These are phyloP conservation scores for Exophiala sp. DNA, from an alignment of 2,329 filamentous ascomycete genomes.

Conservation along the genomic window DNA sequence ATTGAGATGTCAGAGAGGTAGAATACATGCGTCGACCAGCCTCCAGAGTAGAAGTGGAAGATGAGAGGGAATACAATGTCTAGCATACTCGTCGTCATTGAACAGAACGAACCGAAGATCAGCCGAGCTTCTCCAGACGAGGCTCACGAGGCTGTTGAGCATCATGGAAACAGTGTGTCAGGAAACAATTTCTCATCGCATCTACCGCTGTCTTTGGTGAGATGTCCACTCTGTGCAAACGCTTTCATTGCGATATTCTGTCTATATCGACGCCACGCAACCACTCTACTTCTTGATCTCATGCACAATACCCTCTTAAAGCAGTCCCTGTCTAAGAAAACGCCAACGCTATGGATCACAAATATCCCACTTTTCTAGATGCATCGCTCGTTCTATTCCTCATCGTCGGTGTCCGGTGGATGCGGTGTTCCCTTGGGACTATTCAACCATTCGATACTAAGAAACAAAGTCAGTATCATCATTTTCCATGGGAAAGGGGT, in stretches of 20 bases:
- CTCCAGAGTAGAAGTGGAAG: background rate
- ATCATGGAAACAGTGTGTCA: too few relatives aligned
- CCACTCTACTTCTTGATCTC: background rate
- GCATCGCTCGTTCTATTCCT: constrained; percentile 41
- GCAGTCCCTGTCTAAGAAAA: background rate
- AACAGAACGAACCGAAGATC: too few relatives aligned
- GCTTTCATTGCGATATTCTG: too few relatives aligned
- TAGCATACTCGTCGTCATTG: too few relatives aligned
- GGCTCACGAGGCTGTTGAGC: too few relatives aligned
- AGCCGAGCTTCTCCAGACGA: too few relatives aligned
- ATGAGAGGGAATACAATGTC: too few relatives aligned
- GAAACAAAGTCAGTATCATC: constrained; percentile 13
- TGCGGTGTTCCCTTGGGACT: constrained; percentile 79
- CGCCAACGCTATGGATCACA: constrained; percentile 17
- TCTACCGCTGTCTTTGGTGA: background rate
- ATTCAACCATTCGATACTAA: constrained; percentile 69
- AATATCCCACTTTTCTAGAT: background rate
- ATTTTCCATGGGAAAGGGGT: background rate
- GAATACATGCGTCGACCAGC: too few relatives aligned
- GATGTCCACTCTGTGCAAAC: too few relatives aligned
- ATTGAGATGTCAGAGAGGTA: background rate
- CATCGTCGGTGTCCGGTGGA: constrained; percentile 73
- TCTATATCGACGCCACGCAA: background rate
- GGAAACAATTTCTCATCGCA: too few relatives aligned
- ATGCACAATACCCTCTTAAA: background rate